These are phyloP conservation scores for Tricholomella constricta DNA, from an alignment of 768 basidiomycete species.

Conservation along the genomic window DNA sequence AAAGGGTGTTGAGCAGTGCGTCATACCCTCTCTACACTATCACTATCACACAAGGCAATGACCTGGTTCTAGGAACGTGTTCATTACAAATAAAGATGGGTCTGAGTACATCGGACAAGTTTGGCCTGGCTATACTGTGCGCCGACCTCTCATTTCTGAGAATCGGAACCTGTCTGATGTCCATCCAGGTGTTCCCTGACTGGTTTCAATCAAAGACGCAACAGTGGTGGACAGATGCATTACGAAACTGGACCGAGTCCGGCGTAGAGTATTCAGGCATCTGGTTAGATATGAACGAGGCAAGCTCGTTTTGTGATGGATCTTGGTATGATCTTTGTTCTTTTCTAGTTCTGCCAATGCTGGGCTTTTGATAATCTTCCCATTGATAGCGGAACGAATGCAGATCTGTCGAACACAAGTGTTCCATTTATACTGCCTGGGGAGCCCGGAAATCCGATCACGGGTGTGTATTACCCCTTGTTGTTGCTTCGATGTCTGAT, in stretches of 20 bases:
- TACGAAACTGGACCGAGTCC: constrained; percentile 51
- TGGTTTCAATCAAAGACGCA: constrained; percentile 58
- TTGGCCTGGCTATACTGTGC: constrained; percentile 75
- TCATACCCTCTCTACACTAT: background rate
- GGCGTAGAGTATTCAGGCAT: constrained; percentile 66
- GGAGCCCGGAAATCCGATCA: constrained; percentile 50
- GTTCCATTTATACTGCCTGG: constrained; percentile 61
- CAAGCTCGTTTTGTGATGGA: constrained; percentile 62
- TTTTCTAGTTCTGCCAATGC: background rate
- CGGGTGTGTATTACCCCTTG: constrained; percentile 25
- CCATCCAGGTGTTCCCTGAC: constrained; percentile 55
- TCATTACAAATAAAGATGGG: constrained; percentile 75
- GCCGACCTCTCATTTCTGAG: constrained; percentile 14
- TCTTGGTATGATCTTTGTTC: constrained; percentile 46
- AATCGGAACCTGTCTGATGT: background rate
- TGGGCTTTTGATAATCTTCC: constrained; percentile 5
- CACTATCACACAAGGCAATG: background rate
- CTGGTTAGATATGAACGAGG: constrained; percentile 75
- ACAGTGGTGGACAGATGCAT: constrained; percentile 61
- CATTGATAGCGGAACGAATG: constrained; percentile 51
- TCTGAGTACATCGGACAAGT: constrained; percentile 74
- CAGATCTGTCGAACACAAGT: constrained; percentile 55
- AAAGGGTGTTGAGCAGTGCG: constrained; percentile 59
- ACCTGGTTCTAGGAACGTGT: constrained; percentile 50
- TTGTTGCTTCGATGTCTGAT: constrained; percentile 6